phyloP scores from a whole-genome alignment of 306 rosid species.

The Trifolium subterraneum region DNA sequence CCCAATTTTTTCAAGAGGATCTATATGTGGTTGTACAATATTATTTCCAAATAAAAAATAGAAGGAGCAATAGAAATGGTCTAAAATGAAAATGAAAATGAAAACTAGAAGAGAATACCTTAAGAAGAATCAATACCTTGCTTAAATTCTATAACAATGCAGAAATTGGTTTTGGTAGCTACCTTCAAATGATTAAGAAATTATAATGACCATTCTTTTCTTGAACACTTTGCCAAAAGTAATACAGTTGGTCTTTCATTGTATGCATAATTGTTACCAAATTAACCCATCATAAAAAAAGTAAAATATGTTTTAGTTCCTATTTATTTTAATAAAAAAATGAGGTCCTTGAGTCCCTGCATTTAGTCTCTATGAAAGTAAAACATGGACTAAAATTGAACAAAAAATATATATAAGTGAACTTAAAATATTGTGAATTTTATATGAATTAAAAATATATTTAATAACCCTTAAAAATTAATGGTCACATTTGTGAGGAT shows the following conservation, averaged over 20 bases:
- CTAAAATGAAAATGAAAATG: background rate
- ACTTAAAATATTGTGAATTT: background rate
- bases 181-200: background rate
- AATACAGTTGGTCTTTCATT: slow-evolving; percentile 8
- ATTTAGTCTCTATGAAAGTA: background rate
- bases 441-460: too few species aligned
- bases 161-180: slow-evolving; percentile 7
- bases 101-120: too few species aligned
- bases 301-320: background rate
- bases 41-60: slow-evolving; percentile 20
- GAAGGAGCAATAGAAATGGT: background rate
- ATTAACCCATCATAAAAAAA: background rate
- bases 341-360: background rate
- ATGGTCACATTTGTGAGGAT: background rate
- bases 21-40: slow-evolving; percentile 4
- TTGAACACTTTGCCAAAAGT: slow-evolving; percentile 21
- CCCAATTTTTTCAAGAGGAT: background rate
- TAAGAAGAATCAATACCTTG: background rate
- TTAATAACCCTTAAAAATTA: too few species aligned
- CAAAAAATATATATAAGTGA: background rate
- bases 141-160: background rate
- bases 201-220: background rate
- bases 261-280: slow-evolving; percentile 9
- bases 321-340: too few species aligned
- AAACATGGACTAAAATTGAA: background rate